These are phyloP conservation scores for Fusarium xylarioides DNA, from an alignment of 2,329 filamentous ascomycete genomes.

Conservation along the genomic window DNA sequence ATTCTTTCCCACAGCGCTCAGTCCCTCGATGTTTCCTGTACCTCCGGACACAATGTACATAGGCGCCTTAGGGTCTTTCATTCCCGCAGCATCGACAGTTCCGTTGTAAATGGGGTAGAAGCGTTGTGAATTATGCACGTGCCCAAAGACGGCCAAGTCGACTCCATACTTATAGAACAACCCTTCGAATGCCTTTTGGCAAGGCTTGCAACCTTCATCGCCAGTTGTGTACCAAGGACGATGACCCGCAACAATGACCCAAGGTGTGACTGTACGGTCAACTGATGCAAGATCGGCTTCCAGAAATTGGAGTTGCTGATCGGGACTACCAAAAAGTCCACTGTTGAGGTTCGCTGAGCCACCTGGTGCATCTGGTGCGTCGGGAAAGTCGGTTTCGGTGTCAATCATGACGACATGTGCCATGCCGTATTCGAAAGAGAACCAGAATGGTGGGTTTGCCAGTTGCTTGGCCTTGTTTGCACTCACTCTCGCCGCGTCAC, in stretches of 20 bases:
- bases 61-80: conserved; percentile 11
- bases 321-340: conserved; percentile 4
- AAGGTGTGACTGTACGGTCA: conserved; percentile 64
- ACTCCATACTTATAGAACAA: conserved; percentile 21
- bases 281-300: conserved; percentile 56
- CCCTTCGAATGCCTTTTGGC: conserved; percentile 20
- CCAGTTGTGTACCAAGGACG: conserved; percentile 59
- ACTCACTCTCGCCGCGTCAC: neutral
- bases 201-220: conserved; percentile 27
- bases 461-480: conserved; percentile 30
- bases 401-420: conserved; percentile 48
- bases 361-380: conserved; percentile 16
- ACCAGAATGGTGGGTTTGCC: conserved; percentile 36
- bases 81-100: conserved; percentile 1
- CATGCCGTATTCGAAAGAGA: conserved; percentile 42
- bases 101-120: conserved; percentile 16
- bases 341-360: conserved; percentile 19
- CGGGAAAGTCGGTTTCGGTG: conserved; percentile 50
- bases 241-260: conserved; percentile 50
- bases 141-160: conserved; percentile 15
- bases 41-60: conserved; percentile 27
- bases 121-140: conserved; percentile 20
- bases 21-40: conserved; percentile 15
- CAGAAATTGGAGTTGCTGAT: conserved; percentile 18
- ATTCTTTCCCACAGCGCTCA: conserved; percentile 6